Percentiles rank a stretch among this genome's conserved stretches.
These are phyloP conservation scores for Camelina hispida DNA, from an alignment of 345 rosid genomes.

Conservation along the genomic window DNA sequence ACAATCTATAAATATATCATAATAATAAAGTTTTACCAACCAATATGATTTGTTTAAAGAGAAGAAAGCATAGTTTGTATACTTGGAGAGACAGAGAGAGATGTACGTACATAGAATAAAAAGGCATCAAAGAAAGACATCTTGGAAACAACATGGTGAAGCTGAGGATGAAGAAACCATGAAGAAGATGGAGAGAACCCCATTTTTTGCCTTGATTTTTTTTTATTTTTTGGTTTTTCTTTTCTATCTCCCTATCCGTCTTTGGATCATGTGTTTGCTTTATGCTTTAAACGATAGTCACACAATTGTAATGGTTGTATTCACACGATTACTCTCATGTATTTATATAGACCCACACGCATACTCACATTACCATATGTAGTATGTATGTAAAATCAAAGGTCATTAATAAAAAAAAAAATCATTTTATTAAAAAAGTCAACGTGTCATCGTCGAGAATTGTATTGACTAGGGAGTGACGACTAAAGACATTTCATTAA, in stretches of 20 bases:
- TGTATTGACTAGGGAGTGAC: not conserved
- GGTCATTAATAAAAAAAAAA: not conserved
- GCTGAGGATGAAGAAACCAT: constrained; percentile 61
- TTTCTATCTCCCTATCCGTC: not conserved
- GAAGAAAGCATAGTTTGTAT: not conserved
- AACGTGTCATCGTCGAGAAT: not conserved
- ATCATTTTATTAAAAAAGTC: constrained; percentile 1
- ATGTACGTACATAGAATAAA: constrained; percentile 54
- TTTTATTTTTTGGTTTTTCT: not conserved
- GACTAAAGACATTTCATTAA: not conserved
- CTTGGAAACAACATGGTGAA: constrained; percentile 54
- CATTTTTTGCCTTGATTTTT: constrained; percentile 34
- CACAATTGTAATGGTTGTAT: constrained; percentile 46
- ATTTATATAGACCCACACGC: constrained; percentile 47
- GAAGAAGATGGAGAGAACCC: constrained; percentile 48
- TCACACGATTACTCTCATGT: constrained; percentile 41
- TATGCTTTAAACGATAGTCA: constrained; percentile 44
- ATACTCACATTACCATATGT: constrained; percentile 33
- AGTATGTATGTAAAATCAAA: not conserved
- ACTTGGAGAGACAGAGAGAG: constrained; percentile 2
- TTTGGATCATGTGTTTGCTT: constrained; percentile 39
- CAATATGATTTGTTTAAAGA: not conserved
- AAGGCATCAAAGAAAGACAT: constrained; percentile 63
- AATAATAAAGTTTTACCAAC: not conserved
- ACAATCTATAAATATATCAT: constrained; percentile 45